Base-by-base conservation (phyloP, 1,284 basidiomycete species). In the Ustilago esculenta region DNA sequence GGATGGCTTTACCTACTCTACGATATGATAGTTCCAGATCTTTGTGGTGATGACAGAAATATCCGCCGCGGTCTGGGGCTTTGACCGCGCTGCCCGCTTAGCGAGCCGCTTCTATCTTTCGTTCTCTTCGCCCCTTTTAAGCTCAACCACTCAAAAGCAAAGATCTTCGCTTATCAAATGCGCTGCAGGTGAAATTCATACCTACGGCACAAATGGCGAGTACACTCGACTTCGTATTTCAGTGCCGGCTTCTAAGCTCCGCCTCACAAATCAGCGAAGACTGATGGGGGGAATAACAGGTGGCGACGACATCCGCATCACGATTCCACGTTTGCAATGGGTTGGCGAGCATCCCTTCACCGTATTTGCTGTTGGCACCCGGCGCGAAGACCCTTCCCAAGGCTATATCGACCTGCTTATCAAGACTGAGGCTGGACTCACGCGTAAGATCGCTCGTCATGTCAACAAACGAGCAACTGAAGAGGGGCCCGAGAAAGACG, bases 291-390 rank as follows among this genome's bases (percentile, higher is more conserved):
- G 53, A 5, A 66, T 67, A n/a, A 67, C 50, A 6, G 60, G 49
- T 1, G 71, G 71, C 7, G 51, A 73, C 44, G 59, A 61, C 34
- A 60, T 76, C 17, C 52, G 60, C 3, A 49, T 76, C 44, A 68
- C 58, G 9, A 47, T 75, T 7, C 70, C 73, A 1, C 49, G 60
- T 10, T 17, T 72, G 23, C 69, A 76, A 30, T 58, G 49, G 46
- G 58, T 73, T 6, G 53, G 58, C 7, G 59, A 68, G 20, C 74
- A 76, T 52, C 74, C 74, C 15, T 76, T 76, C 56, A 59, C 74
- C 5, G 65, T 76, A 5, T 52, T 69, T 8, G 23, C 40, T 1
- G 49, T 53, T 11, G 69, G 66, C 2, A 36, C 27, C 14, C 25
- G 23, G 7, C 17, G 18, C 7, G 40, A 58, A 7, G 41, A 60